Base-by-base conservation (phyloP, 1,284 basidiomycete species). In the Rhodotorula sp. region DNA sequence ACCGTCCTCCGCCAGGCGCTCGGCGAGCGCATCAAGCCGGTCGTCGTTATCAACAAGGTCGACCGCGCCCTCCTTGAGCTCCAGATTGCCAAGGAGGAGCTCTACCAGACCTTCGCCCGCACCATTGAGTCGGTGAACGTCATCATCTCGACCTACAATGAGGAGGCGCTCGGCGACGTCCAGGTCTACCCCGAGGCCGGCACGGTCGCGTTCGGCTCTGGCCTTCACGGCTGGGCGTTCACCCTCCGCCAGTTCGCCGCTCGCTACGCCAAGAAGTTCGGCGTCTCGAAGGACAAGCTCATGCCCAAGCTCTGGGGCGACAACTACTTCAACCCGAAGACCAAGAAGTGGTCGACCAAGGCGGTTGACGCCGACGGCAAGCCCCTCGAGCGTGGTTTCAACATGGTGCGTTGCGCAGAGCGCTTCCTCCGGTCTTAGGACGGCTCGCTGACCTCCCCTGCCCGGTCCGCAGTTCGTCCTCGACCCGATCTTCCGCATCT, bases 21-120 rank as follows among this genome's bases (percentile, higher is more conserved):
- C 67, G 89, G 89, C 72, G 97, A 99, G 86, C 94, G 97, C 84
- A 98, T 99, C 87, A 99, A 97, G 87, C 97, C 97, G 79, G 96
- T 99, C 81, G 90, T 98, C 81, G 90, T 97, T 85, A 95, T 99
- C 86, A 99, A 99, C 90, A 99, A 99, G 88, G 95, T 99, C 81
- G 97, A 99, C 85, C 96, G 97, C 83, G 97, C 97, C 72, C 89
- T 99, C 66, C 92, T 99, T 80, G 97, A 99, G 85, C 89, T 99
- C 73, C 97, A 99, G 85, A 92, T 98, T 78, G 86, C 88, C 83
- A 98, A 99, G 86, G 97, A 99, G 84, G 90, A 92, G 79, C 90
- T 99, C 71, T 99, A 90, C 88, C 97, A 98, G 85, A 93, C 93
- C 67, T 99, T 99, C 91, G 88, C 87, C 80, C 93, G 97, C 83